A percentile compares a stretch with the other conserved stretches of the same genome.
These are phyloP conservation scores for Ustilago cynodontis DNA, from an alignment of 1,284 basidiomycete species.

Conservation along the genomic window DNA sequence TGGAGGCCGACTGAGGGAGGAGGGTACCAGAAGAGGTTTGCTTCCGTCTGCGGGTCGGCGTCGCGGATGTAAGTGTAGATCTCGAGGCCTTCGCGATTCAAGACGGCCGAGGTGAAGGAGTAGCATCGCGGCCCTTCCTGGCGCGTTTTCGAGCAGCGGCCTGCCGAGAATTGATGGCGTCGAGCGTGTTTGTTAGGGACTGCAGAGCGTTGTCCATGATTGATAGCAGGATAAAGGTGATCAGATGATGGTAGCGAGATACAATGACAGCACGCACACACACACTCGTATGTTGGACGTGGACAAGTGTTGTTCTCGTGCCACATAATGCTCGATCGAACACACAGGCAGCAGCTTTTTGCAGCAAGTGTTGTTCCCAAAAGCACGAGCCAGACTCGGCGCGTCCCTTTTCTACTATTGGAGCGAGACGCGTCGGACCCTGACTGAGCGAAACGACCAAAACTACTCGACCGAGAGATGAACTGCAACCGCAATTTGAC, in stretches of 20 bases:
- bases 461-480: conserved; percentile 25
- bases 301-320: conserved; percentile 32
- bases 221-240: conserved; percentile 18
- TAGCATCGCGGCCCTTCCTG: conserved; percentile 36
- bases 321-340: conserved; percentile 18
- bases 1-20: conserved; percentile 33
- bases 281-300: not conserved
- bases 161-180: conserved; percentile 53
- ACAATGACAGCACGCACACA: not conserved
- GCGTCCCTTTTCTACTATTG: conserved; percentile 14
- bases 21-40: conserved; percentile 61
- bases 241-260: conserved; percentile 17
- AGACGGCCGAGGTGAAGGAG: conserved; percentile 63
- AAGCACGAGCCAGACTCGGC: not conserved
- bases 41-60: conserved; percentile 61
- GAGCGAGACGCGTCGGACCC: conserved; percentile 34
- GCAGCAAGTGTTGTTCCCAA: conserved; percentile 2
- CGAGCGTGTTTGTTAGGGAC: conserved; percentile 59
- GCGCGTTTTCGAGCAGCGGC: conserved; percentile 41
- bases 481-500: too few relatives aligned
- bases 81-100: conserved; percentile 59
- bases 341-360: too few relatives aligned
- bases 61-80: conserved; percentile 67
- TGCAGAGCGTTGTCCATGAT: conserved; percentile 63
- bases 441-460: not conserved